These are phyloP conservation scores for Podosphaera fusca DNA, from an alignment of 2,329 filamentous ascomycete species.

Conservation along the genomic window DNA sequence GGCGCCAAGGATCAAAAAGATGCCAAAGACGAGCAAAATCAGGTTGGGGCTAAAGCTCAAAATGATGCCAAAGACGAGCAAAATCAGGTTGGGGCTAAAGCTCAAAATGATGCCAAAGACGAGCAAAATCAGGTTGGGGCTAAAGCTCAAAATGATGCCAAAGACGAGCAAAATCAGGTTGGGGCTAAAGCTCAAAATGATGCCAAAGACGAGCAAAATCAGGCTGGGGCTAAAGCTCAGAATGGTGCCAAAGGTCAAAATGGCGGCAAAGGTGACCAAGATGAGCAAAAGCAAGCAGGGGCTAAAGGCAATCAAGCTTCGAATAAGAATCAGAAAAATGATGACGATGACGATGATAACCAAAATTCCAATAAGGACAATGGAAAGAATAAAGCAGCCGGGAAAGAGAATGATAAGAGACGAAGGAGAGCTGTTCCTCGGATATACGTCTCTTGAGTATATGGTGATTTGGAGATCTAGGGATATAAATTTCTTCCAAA, in stretches of 20 bases:
- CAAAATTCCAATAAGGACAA: neutral
- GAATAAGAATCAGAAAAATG: too few relatives aligned
- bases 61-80: neutral
- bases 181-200: neutral
- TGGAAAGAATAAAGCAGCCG: neutral
- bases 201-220: neutral
- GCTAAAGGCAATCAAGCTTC: neutral
- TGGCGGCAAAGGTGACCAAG: neutral
- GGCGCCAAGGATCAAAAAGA: conserved; percentile 4
- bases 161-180: neutral
- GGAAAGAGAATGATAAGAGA: neutral
- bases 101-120: neutral
- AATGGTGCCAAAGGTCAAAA: neutral
- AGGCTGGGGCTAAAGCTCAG: neutral
- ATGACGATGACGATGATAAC: too few relatives aligned
- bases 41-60: neutral
- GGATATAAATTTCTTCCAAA: too few relatives aligned
- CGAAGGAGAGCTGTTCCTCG: too few relatives aligned
- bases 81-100: neutral
- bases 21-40: conserved; percentile 1
- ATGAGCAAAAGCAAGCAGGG: neutral
- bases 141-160: neutral
- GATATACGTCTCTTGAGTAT: too few relatives aligned
- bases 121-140: neutral
- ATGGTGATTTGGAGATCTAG: too few relatives aligned